These are phyloP conservation scores for Macrotyloma uniflorum DNA, from an alignment of 306 rosid genomes.

Conservation along the genomic window DNA sequence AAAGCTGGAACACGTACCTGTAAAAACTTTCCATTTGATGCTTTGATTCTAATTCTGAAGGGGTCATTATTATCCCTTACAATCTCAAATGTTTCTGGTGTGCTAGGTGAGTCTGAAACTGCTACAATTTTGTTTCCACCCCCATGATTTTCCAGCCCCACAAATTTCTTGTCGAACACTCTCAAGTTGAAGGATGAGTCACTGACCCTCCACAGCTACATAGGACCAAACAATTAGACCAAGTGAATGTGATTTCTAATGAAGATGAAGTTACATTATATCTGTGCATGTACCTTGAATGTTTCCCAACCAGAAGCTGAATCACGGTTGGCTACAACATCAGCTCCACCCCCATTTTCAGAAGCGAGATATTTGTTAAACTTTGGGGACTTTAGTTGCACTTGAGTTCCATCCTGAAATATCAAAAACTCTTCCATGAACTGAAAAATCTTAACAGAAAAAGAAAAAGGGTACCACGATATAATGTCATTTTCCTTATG, in stretches of 20 bases:
- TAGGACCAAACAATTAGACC: not conserved
- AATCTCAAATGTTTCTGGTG: constrained; percentile 50
- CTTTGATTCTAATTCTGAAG: constrained; percentile 47
- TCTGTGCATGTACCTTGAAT: constrained; percentile 37
- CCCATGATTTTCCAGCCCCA: constrained; percentile 37
- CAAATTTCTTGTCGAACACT: constrained; percentile 42
- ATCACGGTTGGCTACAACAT: constrained; percentile 50
- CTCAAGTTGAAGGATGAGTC: constrained; percentile 57
- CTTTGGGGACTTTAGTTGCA: constrained; percentile 54
- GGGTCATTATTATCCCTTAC: constrained; percentile 45
- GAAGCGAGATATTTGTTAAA: constrained; percentile 50
- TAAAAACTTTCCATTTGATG: constrained; percentile 54
- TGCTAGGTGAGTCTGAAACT: constrained; percentile 32
- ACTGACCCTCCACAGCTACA: constrained; percentile 64
- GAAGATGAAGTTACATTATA: not conserved
- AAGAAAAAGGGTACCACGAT: not conserved
- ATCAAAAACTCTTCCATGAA: not conserved
- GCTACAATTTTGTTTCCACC: constrained; percentile 42
- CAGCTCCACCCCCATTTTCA: constrained; percentile 55
- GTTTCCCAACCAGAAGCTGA: constrained; percentile 66
- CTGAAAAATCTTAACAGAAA: not conserved
- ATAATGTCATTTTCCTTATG: not conserved
- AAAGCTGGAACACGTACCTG: constrained; percentile 44
- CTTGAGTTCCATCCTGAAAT: constrained; percentile 64
- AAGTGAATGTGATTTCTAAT: not conserved